Conservation (phyloP, 805 yeast species). For the Suhomyces xylopsoci region DNA sequence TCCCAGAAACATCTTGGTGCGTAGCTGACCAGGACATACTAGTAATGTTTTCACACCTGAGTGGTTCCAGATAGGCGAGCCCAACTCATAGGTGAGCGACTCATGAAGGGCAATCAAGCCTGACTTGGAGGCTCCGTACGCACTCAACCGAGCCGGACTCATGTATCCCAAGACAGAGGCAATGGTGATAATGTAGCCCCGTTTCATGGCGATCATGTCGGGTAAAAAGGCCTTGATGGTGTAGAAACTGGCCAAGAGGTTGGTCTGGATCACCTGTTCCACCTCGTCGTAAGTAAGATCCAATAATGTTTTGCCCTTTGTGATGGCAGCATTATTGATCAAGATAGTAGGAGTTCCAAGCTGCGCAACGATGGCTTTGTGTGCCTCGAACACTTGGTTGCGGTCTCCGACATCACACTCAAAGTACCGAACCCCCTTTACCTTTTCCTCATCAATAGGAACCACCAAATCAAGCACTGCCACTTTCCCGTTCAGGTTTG, state of each 20-base stretch:
- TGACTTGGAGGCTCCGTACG: conserved; percentile 89
- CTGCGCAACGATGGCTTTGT: conserved; percentile 39
- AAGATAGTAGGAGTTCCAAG: conserved; percentile 64
- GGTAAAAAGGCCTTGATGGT: conserved; percentile 73
- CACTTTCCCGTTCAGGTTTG: conserved; percentile 45
- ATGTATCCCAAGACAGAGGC: conserved; percentile 83
- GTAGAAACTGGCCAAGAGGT: conserved; percentile 66
- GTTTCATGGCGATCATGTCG: conserved; percentile 52
- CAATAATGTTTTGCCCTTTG: conserved; percentile 54
- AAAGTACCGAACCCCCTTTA: conserved; percentile 50
- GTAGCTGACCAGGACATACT: conserved; percentile 85
- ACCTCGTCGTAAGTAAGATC: conserved; percentile 58
- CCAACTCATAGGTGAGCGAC: conserved; percentile 67
- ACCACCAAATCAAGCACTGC: conserved; percentile 61
- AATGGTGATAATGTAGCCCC: conserved; percentile 79
- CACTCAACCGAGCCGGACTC: conserved; percentile 77
- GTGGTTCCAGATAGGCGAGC: conserved; percentile 44
- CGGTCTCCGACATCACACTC: conserved; percentile 67
- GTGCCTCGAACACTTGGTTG: conserved; percentile 40
- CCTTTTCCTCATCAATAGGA: conserved; percentile 34
- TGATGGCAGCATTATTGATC: conserved; percentile 84
- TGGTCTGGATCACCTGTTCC: conserved; percentile 60
- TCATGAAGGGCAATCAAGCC: conserved; percentile 85
- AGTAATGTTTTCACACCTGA: conserved; percentile 68
- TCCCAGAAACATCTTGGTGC: conserved; percentile 68